Evolutionary conservation across 306 rosid species (phyloP).

Genomic region (Betula pendula): DNA sequence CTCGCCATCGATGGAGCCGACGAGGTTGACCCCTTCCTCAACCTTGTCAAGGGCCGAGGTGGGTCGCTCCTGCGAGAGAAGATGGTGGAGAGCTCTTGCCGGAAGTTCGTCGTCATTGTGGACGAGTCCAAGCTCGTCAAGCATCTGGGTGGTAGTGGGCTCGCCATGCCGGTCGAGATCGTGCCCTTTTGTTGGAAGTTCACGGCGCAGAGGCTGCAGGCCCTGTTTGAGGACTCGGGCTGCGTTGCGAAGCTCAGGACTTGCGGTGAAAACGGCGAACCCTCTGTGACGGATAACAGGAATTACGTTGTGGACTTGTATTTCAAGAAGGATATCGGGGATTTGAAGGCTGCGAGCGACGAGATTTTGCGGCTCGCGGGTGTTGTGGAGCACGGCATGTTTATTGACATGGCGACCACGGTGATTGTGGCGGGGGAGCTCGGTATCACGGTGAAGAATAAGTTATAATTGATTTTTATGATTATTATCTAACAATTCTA

Average conservation of each 20-base stretch:
- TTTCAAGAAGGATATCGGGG: conserved; percentile 65
- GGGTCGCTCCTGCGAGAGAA: too few relatives aligned
- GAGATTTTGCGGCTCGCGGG: conserved; percentile 69
- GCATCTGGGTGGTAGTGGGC: conserved; percentile 65
- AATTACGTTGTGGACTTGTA: conserved; percentile 74
- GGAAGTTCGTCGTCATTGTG: conserved; percentile 68
- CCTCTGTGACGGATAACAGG: conserved; percentile 75
- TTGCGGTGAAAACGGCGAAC: conserved; percentile 36
- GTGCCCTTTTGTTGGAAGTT: conserved; percentile 79
- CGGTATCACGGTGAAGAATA: conserved; percentile 63
- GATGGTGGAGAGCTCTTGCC: conserved; percentile 81
- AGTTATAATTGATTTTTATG: conserved; percentile 16
- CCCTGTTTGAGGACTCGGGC: conserved; percentile 56
- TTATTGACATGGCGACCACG: conserved; percentile 78
- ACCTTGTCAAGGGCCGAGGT: too few relatives aligned
- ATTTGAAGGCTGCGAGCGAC: conserved; percentile 73
- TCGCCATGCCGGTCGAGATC: conserved; percentile 89
- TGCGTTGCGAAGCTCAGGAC: conserved; percentile 71
- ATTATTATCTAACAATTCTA: conserved; percentile 31
- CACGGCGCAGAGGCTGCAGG: conserved; percentile 51
- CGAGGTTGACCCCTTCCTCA: too few relatives aligned
- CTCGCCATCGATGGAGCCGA: too few relatives aligned
- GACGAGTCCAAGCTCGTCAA: conserved; percentile 78
- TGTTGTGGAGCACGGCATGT: conserved; percentile 95
- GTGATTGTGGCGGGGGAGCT: conserved; percentile 85